Base-by-base conservation (phyloP, 2,329 filamentous ascomycete genomes). In the Metarhizium brunneum region DNA sequence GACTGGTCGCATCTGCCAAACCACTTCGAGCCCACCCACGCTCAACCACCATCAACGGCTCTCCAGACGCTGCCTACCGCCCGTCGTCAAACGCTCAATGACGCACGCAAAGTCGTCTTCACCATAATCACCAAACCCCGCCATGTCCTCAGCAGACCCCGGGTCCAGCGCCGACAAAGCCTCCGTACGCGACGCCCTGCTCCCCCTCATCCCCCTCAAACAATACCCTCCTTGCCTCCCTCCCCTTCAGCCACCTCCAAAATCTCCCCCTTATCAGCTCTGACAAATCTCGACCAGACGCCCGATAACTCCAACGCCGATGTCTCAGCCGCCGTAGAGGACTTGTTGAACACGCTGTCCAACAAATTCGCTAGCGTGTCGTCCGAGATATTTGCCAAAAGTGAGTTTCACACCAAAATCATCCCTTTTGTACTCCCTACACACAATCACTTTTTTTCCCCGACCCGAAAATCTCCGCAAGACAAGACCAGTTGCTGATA, bases 351-450 rank as follows among this genome's bases (percentile, higher is more conserved):
- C 67, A 86, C 90, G 49, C 75, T 96, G 0, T 89, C 88, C 53
- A 86, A 83, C 69, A 95, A 95, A 69, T 96, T 96, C 69, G 85
- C 88, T 20, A 83, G 82, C 13, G 85, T 96, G 5, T 95, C 90
- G 8, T 87, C 84, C 57, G 92, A 96, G 72, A 86, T 96, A 57
- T 90, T 95, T 64, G 82, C 87, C 42, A 96, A 95, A 73, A 89
- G 91, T 95, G 71, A 68, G 85, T 75, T 35, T 35, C 10, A 25
- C 43, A 25, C 36, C 53, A 58, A 58, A 40, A 32, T 8, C 30
- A 11, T 25, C 42, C 45, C 10, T 6, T 20, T 48, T 48, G 4
- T 45, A 8, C 42, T 8, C n/a, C 16, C n/a, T 20, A 10, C 38
- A 11, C 13, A 5, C 4, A 25, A 25, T 25, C 25, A 1, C 25